Evolutionary conservation across 1,284 basidiomycete species (phyloP).

Genomic region (Crepidotus sp.): DNA sequence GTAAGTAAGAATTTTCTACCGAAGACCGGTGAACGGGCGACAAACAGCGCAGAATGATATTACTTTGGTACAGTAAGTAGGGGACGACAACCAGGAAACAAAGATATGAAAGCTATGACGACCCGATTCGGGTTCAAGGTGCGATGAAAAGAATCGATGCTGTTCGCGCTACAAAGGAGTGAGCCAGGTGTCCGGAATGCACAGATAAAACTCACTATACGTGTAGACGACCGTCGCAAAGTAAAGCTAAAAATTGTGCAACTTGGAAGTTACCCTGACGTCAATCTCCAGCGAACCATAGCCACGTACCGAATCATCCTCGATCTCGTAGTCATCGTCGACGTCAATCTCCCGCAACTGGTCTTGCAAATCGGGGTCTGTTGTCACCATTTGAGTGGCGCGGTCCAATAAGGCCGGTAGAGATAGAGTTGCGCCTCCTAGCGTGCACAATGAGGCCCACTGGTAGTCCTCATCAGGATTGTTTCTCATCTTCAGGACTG

Average conservation of each 20-base stretch:
- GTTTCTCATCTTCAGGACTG: background rate
- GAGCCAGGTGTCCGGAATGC: background rate
- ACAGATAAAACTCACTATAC: slow-evolving; percentile 1
- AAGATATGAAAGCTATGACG: too few relatives aligned
- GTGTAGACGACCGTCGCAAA: background rate
- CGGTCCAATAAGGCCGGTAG: background rate
- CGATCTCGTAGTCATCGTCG: background rate
- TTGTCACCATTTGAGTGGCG: background rate
- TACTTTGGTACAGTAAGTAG: too few relatives aligned
- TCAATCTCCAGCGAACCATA: too few relatives aligned
- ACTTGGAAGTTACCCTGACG: too few relatives aligned
- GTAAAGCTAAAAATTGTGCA: slow-evolving; percentile 1
- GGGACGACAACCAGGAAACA: too few relatives aligned
- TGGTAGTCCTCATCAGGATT: background rate
- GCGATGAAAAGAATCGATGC: slow-evolving; percentile 5
- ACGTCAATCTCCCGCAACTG: background rate
- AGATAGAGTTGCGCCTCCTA: background rate
- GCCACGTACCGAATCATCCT: slow-evolving; percentile 2
- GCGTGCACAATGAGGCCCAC: background rate
- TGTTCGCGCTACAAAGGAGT: background rate
- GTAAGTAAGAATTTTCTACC: too few relatives aligned
- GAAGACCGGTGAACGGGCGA: too few relatives aligned
- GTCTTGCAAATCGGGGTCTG: background rate
- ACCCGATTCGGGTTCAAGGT: too few relatives aligned
- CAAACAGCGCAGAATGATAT: too few relatives aligned